phyloP scores from a whole-genome alignment of 352 stramenopile genomes.

The Phytophthora ohioensis region DNA sequence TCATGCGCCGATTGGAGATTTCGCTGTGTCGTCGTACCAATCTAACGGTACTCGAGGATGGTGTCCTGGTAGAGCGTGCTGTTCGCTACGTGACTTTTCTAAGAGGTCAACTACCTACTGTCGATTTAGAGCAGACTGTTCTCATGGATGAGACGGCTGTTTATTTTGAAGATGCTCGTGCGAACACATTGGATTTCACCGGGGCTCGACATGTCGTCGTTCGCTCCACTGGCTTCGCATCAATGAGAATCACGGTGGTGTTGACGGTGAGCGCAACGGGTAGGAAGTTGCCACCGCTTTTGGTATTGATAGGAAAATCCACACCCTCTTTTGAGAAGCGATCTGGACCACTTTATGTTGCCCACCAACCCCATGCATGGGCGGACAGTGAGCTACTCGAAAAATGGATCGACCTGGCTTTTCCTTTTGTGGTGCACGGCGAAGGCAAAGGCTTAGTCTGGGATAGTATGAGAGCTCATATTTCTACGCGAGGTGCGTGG shows the following conservation, averaged over 20 bases:
- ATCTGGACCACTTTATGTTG: conserved; percentile 14
- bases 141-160: conserved; percentile 37
- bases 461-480: conserved; percentile 36
- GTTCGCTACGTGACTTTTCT: conserved; percentile 24
- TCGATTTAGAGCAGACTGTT: conserved; percentile 26
- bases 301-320: conserved; percentile 22
- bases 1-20: conserved; percentile 41
- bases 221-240: conserved; percentile 29
- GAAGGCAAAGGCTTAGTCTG: conserved; percentile 20
- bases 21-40: conserved; percentile 35
- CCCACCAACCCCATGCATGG: conserved; percentile 18
- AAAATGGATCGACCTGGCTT: conserved; percentile 8
- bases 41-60: conserved; percentile 27
- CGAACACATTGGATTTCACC: conserved; percentile 25
- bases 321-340: conserved; percentile 17
- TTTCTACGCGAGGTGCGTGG: neutral
- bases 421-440: conserved; percentile 10
- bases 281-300: conserved; percentile 19
- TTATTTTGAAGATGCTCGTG: conserved; percentile 35
- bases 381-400: conserved; percentile 16
- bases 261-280: conserved; percentile 18
- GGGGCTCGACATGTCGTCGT: conserved; percentile 35
- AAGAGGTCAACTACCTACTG: neutral
- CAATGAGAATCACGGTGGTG: neutral
- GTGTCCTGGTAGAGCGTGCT: conserved; percentile 19